These are phyloP conservation scores for Xylaria sp. DNA, from an alignment of 2,329 filamentous ascomycete genomes.

Conservation along the genomic window DNA sequence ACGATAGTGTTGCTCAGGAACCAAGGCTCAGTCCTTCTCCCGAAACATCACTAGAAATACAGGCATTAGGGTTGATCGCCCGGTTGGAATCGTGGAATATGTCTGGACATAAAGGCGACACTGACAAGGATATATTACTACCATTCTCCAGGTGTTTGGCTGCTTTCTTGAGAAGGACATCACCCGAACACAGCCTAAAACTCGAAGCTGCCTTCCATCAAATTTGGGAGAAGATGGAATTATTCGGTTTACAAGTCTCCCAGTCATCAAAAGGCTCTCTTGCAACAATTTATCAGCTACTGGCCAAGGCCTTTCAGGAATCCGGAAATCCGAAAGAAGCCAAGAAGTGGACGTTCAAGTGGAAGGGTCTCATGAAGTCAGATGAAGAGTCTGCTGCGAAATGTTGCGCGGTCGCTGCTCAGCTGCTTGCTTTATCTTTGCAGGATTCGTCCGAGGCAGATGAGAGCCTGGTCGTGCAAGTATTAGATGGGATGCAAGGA, in stretches of 20 bases:
- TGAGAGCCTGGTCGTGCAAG: constrained; percentile 58
- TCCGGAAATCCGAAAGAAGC: constrained; percentile 62
- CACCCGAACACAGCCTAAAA: constrained; percentile 54
- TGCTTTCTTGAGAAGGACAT: constrained; percentile 67
- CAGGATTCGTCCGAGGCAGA: constrained; percentile 57
- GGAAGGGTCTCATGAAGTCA: constrained; percentile 54
- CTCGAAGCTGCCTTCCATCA: constrained; percentile 52
- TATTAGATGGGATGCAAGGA: constrained; percentile 67
- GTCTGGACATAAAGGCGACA: constrained; percentile 67
- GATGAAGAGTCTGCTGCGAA: constrained; percentile 60
- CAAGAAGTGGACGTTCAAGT: constrained; percentile 63
- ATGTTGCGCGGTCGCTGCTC: constrained; percentile 64
- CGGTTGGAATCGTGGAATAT: constrained; percentile 75
- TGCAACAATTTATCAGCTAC: constrained; percentile 62
- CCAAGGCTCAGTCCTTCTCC: constrained; percentile 67
- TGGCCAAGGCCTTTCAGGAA: constrained; percentile 63
- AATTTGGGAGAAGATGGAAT: constrained; percentile 54
- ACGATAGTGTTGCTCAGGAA: constrained; percentile 68
- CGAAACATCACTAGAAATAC: constrained; percentile 68
- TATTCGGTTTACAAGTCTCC: constrained; percentile 51
- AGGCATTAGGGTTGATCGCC: constrained; percentile 70
- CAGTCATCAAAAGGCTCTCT: constrained; percentile 58
- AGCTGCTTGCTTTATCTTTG: constrained; percentile 65
- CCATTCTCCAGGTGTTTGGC: constrained; percentile 72
- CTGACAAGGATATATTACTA: constrained; percentile 72